These are phyloP conservation scores for Barbatosphaeria neglecta DNA, from an alignment of 495 filamentous ascomycete genomes.

Conservation along the genomic window DNA sequence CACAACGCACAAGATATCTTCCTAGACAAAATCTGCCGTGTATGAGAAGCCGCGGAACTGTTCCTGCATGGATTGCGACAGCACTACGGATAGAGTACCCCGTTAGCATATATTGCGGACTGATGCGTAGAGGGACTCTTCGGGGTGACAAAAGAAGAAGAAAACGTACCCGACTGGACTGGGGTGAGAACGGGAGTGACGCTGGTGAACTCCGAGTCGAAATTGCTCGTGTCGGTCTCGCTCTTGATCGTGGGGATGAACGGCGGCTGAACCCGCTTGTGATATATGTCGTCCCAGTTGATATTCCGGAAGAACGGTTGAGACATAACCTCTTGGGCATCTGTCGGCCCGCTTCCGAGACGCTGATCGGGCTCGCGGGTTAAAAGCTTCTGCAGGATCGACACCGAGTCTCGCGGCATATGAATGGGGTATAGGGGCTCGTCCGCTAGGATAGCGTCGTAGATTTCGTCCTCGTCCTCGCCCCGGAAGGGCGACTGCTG, in stretches of 20 bases:
- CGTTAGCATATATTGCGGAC: too few species aligned
- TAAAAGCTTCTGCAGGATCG: slow-evolving; percentile 93
- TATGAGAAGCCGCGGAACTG: slow-evolving; percentile 99
- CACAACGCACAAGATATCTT: not conserved
- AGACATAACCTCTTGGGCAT: slow-evolving; percentile 98
- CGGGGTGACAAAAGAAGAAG: too few species aligned
- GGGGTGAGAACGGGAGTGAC: slow-evolving; percentile 96
- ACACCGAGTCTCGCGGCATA: slow-evolving; percentile 97
- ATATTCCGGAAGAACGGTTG: slow-evolving; percentile 97
- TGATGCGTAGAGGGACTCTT: too few species aligned
- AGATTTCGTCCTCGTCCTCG: slow-evolving; percentile 99
- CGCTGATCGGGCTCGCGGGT: slow-evolving; percentile 89
- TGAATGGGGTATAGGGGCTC: slow-evolving; percentile 97
- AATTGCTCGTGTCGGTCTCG: slow-evolving; percentile 96
- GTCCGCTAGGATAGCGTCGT: slow-evolving; percentile 96
- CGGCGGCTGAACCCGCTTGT: slow-evolving; percentile 81
- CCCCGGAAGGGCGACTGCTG: slow-evolving; percentile 98
- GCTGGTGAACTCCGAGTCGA: slow-evolving; percentile 96
- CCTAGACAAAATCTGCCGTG: slow-evolving; percentile 38
- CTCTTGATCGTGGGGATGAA: slow-evolving; percentile 82
- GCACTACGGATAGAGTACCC: slow-evolving; percentile 47
- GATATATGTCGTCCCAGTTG: slow-evolving; percentile 97
- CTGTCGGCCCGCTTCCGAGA: slow-evolving; percentile 86
- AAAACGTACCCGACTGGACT: slow-evolving; percentile 81
- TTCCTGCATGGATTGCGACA: slow-evolving; percentile 98